Base-by-base conservation (phyloP, 169 alveolate species). In the Eimeria zaria region DNA sequence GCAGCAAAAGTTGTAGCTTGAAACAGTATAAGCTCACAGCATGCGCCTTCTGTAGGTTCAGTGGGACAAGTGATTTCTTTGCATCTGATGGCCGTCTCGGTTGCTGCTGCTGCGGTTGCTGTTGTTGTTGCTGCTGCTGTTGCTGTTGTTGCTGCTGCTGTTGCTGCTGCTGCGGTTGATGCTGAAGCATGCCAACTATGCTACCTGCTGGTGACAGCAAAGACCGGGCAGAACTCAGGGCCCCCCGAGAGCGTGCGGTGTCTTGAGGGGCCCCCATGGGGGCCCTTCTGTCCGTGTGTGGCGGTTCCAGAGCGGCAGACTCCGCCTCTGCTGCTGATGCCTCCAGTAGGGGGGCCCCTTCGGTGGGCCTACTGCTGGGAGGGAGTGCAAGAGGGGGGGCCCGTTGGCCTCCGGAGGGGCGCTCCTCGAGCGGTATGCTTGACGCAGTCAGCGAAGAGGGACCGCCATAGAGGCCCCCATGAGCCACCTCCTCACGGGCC, bases 41-140 rank as follows among this genome's bases (percentile, higher is more conserved):
- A 30, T 85, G 93, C 44, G 93, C 93, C 22, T 53, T 58, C 62
- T 60, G 93, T 39, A 85, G 80, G 71, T 85, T 39, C 7, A 85
- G 93, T 12, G 81, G 41, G 30, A 85, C 2, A 27, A 48, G 51
- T 14, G 44, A 39, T 46, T 62, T 60, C 80, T 85, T 78, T n/a
- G 46, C 81, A 2, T 60, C 80, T 58, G 93, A 27, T 24, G 5
- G 88, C 88, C 62, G 22, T 8, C 62, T 12, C 44, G 27, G 44
- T 46, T 78, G 88, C 36, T 78, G 62, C 88, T 9, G 88, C 16
- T 78, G 85, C 36, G 9, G 78, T 46, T 69, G 78, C 36, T 39
- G 85, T 39, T 39, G 62, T 24, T 24, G 85, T 30, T 74, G 51
- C 83, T 71, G 83, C 53, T 30, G 83, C 53, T 30, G 51, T 30